Percentiles rank a stretch among this genome's conserved stretches.
These are phyloP conservation scores for Akanthomyces dipterigenus DNA, from an alignment of 2,329 filamentous ascomycete genomes.

Conservation along the genomic window DNA sequence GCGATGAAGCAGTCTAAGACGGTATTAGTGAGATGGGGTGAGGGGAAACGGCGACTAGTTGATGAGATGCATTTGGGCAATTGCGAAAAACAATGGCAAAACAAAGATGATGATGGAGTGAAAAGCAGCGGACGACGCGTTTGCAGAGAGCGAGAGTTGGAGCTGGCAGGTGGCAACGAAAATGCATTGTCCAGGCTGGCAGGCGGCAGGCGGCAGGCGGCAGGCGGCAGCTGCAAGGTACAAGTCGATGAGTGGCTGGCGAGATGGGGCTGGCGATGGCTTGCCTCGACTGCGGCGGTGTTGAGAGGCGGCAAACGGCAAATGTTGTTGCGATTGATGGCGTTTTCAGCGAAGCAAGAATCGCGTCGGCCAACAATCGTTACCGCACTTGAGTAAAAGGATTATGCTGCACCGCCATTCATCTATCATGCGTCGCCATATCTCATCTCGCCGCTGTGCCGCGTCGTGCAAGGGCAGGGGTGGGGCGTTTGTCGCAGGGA, in stretches of 20 bases:
- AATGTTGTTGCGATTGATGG: not conserved
- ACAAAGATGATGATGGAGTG: not conserved
- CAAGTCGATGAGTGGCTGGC: conserved; percentile 8
- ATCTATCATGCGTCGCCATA: not conserved
- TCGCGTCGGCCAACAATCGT: not conserved
- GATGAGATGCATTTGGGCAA: not conserved
- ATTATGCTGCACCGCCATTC: not conserved
- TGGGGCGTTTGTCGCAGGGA: not conserved
- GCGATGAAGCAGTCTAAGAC: conserved; percentile 27
- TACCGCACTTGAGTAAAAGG: not conserved
- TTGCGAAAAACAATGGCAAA: conserved; percentile 4
- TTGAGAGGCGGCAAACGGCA: not conserved
- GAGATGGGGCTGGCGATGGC: not conserved
- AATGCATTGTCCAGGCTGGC: not conserved
- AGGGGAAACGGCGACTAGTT: not conserved
- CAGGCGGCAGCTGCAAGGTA: not conserved
- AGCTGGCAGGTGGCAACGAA: conserved; percentile 1
- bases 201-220: not conserved
- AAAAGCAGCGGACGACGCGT: conserved; percentile 11
- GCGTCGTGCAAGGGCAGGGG: not conserved
- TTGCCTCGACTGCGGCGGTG: not conserved
- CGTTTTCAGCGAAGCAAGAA: not conserved
- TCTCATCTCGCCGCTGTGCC: not conserved
- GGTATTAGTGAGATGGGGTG: conserved; percentile 3
- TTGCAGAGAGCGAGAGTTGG: not conserved